phyloP scores from a whole-genome alignment of 176 grass and related monocot genomes.

The Musa troglodytarum region DNA sequence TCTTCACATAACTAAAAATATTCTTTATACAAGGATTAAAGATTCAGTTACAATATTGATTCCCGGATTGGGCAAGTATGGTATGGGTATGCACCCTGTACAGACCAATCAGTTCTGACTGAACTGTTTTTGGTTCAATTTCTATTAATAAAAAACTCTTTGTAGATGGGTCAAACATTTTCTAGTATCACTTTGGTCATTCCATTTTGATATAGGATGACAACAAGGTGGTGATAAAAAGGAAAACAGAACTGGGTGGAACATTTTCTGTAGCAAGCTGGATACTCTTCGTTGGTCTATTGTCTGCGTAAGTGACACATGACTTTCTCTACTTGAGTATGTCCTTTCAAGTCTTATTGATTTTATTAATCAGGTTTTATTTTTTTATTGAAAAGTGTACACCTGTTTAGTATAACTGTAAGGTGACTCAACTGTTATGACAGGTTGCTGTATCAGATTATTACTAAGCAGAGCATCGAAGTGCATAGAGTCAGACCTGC shows the following conservation, averaged over 20 bases:
- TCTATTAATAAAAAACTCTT: too few species aligned
- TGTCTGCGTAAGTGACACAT: constrained; percentile 52
- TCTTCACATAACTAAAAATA: too few species aligned
- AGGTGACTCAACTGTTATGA: not conserved
- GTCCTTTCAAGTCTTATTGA: not conserved
- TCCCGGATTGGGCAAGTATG: too few species aligned
- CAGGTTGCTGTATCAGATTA: constrained; percentile 81
- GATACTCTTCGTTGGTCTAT: constrained; percentile 70
- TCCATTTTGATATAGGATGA: constrained; percentile 51
- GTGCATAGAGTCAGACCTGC: constrained; percentile 81
- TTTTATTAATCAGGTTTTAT: not conserved
- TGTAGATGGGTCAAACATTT: too few species aligned
- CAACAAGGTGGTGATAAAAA: constrained; percentile 59
- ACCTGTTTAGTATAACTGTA: not conserved
- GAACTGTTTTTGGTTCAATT: too few species aligned
- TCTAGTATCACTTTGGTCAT: too few species aligned
- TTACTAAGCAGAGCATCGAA: constrained; percentile 48
- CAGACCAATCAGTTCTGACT: too few species aligned
- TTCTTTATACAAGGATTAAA: too few species aligned
- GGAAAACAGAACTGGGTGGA: constrained; percentile 92
- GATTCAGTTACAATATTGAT: too few species aligned
- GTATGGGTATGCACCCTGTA: too few species aligned
- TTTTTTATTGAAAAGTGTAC: not conserved
- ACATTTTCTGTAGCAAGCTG: constrained; percentile 58
- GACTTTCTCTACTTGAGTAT: not conserved